Evolutionary conservation across 768 basidiomycete genomes (phyloP), one percentile per base, ranked within the genome.

Genomic region (Lanmaoa pseudosensibilis): DNA sequence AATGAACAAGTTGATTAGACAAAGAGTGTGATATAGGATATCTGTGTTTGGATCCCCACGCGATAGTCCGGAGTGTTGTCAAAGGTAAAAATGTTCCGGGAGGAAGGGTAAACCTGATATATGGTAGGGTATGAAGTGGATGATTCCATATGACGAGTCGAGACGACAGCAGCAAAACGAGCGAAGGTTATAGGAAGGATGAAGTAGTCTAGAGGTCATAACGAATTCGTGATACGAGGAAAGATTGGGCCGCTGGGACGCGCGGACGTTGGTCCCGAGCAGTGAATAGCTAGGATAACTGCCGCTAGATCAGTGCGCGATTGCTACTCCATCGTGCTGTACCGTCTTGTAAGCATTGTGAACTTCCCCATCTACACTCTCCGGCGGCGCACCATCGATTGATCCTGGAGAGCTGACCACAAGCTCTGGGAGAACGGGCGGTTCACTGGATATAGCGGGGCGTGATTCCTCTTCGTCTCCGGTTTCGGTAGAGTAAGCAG

Each of bases 331-430:
- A 57, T 54, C 60, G 54, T 57, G 58, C 56, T 69, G 69, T 57
- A 45, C 55, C 56, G 52, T 62, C 32, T 58, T 56, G 41, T 62
- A 47, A 49, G 63, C 30, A 50, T 56, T 46, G 33, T 59, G 61
- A 55, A 21, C 23, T 37, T 51, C 56, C 30, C 58, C 61, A 38
- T 62, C 48, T 32, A 61, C 55, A 46, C 48, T 61, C 55, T 59
- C 62, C 40, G 54, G 52, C 12, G 56, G 60, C 56, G 53, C 56
- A 45, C 69, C 72, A 51, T 72, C 70, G 47, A 68, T 67, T 47
- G 71, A 74, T 33, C 59, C 62, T 16, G 71, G 71, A 38, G 71
- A 70, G 44, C 72, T 74, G 30, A 72, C 72, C 46, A 72, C 71
- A 44, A 72, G 62, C 53, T 72, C 71, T 12, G 71, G 71, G 4